Conservation (phyloP, 2,329 filamentous ascomycete species). For the Aureobasidium sp. region DNA sequence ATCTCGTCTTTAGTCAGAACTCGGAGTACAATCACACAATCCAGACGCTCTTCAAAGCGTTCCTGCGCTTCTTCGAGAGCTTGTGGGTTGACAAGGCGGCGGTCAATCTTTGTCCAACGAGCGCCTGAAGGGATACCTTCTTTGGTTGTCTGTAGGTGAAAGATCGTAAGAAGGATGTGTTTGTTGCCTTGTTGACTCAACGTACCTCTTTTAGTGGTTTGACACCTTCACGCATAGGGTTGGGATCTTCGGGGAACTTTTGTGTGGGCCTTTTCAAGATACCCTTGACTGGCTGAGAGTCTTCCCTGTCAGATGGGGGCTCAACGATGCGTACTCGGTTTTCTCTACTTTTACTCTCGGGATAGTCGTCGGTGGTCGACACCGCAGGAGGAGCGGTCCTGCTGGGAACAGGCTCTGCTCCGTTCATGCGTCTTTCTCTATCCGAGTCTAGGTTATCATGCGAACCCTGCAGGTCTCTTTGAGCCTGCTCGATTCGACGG, state of each 20-base stretch:
- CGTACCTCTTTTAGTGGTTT: conserved; percentile 74
- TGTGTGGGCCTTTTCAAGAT: conserved; percentile 76
- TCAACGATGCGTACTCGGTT: conserved; percentile 54
- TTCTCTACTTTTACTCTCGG: conserved; percentile 18
- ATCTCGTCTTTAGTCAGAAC: conserved; percentile 86
- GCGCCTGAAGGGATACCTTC: conserved; percentile 52
- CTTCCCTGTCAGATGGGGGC: conserved; percentile 56
- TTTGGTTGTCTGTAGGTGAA: conserved; percentile 21
- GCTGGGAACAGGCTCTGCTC: not conserved
- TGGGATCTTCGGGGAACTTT: conserved; percentile 78
- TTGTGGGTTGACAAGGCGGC: conserved; percentile 80
- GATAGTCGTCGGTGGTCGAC: not conserved
- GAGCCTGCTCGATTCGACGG: conserved; percentile 36
- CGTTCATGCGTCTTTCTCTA: not conserved
- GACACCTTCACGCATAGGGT: conserved; percentile 78
- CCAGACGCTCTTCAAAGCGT: conserved; percentile 81
- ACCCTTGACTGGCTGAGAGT: conserved; percentile 62
- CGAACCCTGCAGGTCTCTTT: conserved; percentile 1
- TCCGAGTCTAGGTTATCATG: conserved; percentile 3
- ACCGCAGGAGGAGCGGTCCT: not conserved
- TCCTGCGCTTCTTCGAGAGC: conserved; percentile 81
- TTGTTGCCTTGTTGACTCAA: not conserved
- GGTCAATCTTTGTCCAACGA: conserved; percentile 87
- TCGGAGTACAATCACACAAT: conserved; percentile 86
- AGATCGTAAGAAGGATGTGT: not conserved